Evolutionary conservation across 805 yeast species (phyloP).

Genomic region (Huiozyma sinensis): DNA sequence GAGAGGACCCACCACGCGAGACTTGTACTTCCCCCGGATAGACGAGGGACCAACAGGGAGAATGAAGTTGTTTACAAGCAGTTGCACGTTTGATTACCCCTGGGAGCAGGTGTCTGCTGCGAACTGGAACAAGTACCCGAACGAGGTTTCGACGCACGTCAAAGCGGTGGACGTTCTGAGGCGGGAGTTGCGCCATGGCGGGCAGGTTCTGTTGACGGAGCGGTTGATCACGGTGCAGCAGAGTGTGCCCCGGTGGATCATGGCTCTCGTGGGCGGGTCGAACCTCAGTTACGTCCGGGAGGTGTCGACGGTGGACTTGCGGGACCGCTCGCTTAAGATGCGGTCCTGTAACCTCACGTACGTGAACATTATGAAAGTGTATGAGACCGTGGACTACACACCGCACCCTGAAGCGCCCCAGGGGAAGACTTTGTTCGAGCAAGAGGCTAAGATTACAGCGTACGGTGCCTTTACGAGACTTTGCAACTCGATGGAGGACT

Average conservation of each 20-base stretch:
- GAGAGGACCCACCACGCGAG: not conserved
- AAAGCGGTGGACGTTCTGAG: slow-evolving; percentile 82
- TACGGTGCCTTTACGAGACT: slow-evolving; percentile 58
- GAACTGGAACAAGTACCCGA: slow-evolving; percentile 96
- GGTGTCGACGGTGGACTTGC: slow-evolving; percentile 71
- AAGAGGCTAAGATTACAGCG: slow-evolving; percentile 83
- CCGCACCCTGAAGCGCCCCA: slow-evolving; percentile 52
- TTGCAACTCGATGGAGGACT: slow-evolving; percentile 79
- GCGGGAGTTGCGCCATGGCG: slow-evolving; percentile 49
- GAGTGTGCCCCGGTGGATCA: slow-evolving; percentile 74
- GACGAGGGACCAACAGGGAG: not conserved
- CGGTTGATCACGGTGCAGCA: slow-evolving; percentile 84
- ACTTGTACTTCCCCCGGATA: not conserved
- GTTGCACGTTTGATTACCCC: slow-evolving; percentile 64
- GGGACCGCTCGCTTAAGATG: slow-evolving; percentile 53
- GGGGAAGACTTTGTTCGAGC: slow-evolving; percentile 53
- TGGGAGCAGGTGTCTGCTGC: slow-evolving; percentile 96
- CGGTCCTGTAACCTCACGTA: slow-evolving; percentile 82
- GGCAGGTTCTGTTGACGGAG: slow-evolving; percentile 60
- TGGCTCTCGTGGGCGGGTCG: slow-evolving; percentile 59
- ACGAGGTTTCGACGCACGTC: slow-evolving; percentile 84
- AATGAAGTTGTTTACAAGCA: slow-evolving; percentile 73
- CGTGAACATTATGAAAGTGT: slow-evolving; percentile 64
- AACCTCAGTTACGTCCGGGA: slow-evolving; percentile 78
- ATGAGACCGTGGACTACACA: slow-evolving; percentile 72